Conservation (phyloP, 352 stramenopile species). For the Phytophthora ramorum region DNA sequence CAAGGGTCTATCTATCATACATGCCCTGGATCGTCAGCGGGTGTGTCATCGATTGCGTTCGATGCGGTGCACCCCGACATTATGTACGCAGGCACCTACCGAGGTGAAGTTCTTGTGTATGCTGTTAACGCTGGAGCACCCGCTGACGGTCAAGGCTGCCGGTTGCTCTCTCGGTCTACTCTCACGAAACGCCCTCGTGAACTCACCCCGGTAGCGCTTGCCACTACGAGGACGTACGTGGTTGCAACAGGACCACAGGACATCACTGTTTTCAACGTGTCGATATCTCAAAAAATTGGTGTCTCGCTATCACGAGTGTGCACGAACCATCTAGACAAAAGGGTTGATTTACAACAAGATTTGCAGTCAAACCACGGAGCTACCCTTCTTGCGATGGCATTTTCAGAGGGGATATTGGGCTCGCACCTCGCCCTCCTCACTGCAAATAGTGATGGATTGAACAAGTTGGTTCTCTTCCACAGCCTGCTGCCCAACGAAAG, state of each 20-base stretch:
- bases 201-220: conserved; percentile 6
- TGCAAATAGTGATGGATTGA: not conserved
- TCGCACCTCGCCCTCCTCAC: conserved; percentile 32
- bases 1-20: conserved; percentile 36
- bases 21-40: conserved; percentile 48
- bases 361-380: not conserved
- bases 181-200: conserved; percentile 5
- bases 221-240: conserved; percentile 26
- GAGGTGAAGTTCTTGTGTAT: conserved; percentile 60
- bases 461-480: conserved; percentile 40
- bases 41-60: conserved; percentile 51
- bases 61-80: conserved; percentile 45
- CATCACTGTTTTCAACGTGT: conserved; percentile 35
- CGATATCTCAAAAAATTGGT: conserved; percentile 11
- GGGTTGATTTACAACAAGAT: not conserved
- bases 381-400: conserved; percentile 10
- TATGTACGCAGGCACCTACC: conserved; percentile 52
- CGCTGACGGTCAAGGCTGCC: conserved; percentile 10
- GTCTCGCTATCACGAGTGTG: conserved; percentile 22
- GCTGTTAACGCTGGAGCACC: conserved; percentile 11
- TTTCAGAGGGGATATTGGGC: conserved; percentile 39
- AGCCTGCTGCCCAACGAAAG: conserved; percentile 34
- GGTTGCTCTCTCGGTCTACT: conserved; percentile 21
- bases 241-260: conserved; percentile 20
- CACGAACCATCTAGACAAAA: not conserved